Evolutionary conservation across 2,329 filamentous ascomycete species (phyloP).

Genomic region (Aspergillus bombycis): DNA sequence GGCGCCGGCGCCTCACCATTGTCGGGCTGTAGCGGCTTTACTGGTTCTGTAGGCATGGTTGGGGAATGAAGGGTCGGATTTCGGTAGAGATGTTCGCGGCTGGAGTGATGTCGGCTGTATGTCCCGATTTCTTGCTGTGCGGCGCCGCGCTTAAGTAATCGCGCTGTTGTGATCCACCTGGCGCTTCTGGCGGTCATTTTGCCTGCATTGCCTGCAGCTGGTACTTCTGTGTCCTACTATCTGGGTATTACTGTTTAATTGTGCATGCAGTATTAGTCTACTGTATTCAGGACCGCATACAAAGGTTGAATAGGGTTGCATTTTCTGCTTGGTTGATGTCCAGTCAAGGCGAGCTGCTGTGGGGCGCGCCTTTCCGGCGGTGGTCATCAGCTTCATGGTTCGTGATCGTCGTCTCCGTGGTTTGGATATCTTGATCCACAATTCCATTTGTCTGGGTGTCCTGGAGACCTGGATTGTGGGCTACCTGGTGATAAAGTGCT

Average conservation of each 20-base stretch:
- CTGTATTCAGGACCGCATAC: neutral
- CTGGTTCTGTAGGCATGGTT: neutral
- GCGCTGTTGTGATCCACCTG: neutral
- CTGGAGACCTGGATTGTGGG: neutral
- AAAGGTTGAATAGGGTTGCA: neutral
- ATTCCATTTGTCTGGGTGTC: neutral
- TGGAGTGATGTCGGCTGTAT: neutral
- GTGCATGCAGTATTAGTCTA: neutral
- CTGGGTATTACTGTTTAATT: neutral
- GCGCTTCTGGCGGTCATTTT: neutral
- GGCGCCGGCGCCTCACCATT: accelerated
- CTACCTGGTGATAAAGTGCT: accelerated
- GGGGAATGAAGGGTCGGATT: neutral
- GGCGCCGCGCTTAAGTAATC: neutral
- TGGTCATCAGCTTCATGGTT: neutral
- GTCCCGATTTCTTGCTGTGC: neutral
- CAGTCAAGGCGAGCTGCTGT: neutral
- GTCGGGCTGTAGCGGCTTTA: neutral
- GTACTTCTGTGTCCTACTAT: no score
- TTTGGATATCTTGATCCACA: neutral
- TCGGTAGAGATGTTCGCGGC: neutral
- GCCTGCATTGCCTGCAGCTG: neutral
- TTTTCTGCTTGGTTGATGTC: neutral
- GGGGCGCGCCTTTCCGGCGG: neutral
- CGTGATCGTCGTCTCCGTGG: neutral